A percentile compares a stretch with the other conserved stretches of the same genome.
Evolutionary conservation across 805 yeast species (phyloP).

Genomic region (Candida quercuum): DNA sequence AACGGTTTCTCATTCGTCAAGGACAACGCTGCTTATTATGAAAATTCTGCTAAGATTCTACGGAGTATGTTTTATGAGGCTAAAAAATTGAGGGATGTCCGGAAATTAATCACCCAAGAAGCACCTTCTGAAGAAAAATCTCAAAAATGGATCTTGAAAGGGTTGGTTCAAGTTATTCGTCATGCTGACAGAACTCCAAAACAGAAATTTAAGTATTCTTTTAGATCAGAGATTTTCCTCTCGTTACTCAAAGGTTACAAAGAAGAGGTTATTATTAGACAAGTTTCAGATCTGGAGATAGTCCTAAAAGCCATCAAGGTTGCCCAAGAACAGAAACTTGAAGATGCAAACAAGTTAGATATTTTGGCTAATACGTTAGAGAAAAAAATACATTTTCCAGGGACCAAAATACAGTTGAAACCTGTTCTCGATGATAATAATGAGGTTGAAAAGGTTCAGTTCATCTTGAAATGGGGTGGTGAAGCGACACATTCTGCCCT

Average conservation of each 20-base stretch:
- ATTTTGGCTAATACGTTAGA: constrained; percentile 80
- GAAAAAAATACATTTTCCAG: constrained; percentile 86
- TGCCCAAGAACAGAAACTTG: constrained; percentile 75
- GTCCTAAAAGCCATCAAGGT: constrained; percentile 79
- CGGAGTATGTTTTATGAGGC: constrained; percentile 69
- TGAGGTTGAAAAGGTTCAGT: constrained; percentile 89
- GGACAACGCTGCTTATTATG: constrained; percentile 83
- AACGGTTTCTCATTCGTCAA: constrained; percentile 97
- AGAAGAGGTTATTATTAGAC: constrained; percentile 93
- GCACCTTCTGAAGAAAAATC: constrained; percentile 33
- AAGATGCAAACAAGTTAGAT: constrained; percentile 70
- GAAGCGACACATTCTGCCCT: constrained; percentile 98
- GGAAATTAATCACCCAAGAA: constrained; percentile 30
- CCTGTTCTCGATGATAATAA: constrained; percentile 69
- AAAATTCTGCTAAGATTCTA: constrained; percentile 71
- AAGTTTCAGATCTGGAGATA: constrained; percentile 76
- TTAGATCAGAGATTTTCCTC: constrained; percentile 80
- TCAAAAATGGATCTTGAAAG: constrained; percentile 96
- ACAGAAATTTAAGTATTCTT: constrained; percentile 94
- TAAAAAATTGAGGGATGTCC: constrained; percentile 39
- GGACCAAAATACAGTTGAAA: constrained; percentile 92
- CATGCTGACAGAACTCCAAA: constrained; percentile 99
- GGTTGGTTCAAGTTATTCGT: constrained; percentile 83
- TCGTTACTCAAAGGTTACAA: constrained; percentile 88
- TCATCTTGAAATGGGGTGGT: constrained; percentile 98